Base-by-base conservation (phyloP, 2,329 filamentous ascomycete species). In the Pseudogymnoascus sp. region DNA sequence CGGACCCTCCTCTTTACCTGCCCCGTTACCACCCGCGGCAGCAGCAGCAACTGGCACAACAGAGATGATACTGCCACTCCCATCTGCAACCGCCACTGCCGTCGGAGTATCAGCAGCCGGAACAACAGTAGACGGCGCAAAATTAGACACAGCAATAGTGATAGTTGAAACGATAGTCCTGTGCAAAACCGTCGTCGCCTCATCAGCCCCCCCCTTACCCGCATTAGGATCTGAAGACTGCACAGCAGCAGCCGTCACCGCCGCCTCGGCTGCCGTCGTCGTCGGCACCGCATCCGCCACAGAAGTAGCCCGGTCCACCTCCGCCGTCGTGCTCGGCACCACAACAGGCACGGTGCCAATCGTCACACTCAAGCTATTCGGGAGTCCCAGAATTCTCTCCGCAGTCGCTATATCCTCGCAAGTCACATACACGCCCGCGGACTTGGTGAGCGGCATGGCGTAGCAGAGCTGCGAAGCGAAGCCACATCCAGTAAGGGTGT, bases 381-480 rank as follows among this genome's bases (percentile, higher is more conserved):
- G 57, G 16, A 61, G 6, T 11, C 79, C 80, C 2, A 86, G 73
- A 6, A 83, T 74, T 3, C 69, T 71, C 45, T 74, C 69, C 0
- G 81, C 83, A 2, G 73, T 72, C 2, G 70, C 69, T 8, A 73
- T 69, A 60, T 79, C 73, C 28, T 75, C 74, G 66, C 84, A 87
- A 2, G 76, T 78, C 23, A 87, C 74, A 62, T 76, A 71, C 8
- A 83, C 80, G 3, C 82, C 83, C 0, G 70, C 69, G 0, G 76
- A 77, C 10, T 73, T 78, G 39, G 77, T 79, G 77, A 85, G 79
- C 0, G 85, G 85, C 66, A 86, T 71, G 1, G 82, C 84, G 60
- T 79, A 81, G 72, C 84, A 87, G 11, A 34, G 31, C 31, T 34
- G 11, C 11, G 31, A 34, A 5, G 73, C 74, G 1, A 67, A 61